A percentile compares a stretch with the other conserved stretches of the same genome.
Conservation (phyloP, 2,329 filamentous ascomycete species). For the Aulographum hederae region DNA sequence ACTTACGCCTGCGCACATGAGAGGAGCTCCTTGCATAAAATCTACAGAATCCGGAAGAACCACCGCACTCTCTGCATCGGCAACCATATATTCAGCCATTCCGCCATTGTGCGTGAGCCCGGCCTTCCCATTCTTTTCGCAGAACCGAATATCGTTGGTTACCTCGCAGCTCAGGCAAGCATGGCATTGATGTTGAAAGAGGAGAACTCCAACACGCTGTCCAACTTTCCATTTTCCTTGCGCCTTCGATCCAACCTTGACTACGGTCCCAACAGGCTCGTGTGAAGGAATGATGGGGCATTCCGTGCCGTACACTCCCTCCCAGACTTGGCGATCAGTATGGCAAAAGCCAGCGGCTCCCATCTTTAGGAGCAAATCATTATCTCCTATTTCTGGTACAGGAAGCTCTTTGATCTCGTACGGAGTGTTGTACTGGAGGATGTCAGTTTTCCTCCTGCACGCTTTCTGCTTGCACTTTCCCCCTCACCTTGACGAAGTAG, state of each 20-base stretch:
- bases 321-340: slow-evolving; percentile 11
- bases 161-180: slow-evolving; percentile 4
- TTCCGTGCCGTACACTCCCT: slow-evolving; percentile 9
- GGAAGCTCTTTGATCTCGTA: slow-evolving; percentile 5
- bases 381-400: slow-evolving; percentile 8
- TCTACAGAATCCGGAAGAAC: slow-evolving; percentile 11
- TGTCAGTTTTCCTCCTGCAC: background rate
- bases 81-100: slow-evolving; percentile 15
- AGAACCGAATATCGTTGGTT: slow-evolving; percentile 13
- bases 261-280: slow-evolving; percentile 15
- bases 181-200: slow-evolving; percentile 7
- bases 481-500: slow-evolving; percentile 3
- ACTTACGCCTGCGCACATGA: slow-evolving; percentile 18
- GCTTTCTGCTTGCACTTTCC: too few relatives aligned
- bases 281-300: slow-evolving; percentile 16
- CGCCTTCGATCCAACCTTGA: slow-evolving; percentile 11
- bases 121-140: slow-evolving; percentile 11
- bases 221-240: slow-evolving; percentile 12
- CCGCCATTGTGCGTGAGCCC: slow-evolving; percentile 15
- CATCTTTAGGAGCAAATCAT: slow-evolving; percentile 11
- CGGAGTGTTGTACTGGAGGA: slow-evolving; percentile 5
- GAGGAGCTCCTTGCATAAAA: slow-evolving; percentile 13
- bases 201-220: slow-evolving; percentile 13
- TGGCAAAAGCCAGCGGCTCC: slow-evolving; percentile 13
- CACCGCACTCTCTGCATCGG: slow-evolving; percentile 12